Conservation (phyloP, 441 rosid genomes). For the Adansonia madagascariensis region DNA sequence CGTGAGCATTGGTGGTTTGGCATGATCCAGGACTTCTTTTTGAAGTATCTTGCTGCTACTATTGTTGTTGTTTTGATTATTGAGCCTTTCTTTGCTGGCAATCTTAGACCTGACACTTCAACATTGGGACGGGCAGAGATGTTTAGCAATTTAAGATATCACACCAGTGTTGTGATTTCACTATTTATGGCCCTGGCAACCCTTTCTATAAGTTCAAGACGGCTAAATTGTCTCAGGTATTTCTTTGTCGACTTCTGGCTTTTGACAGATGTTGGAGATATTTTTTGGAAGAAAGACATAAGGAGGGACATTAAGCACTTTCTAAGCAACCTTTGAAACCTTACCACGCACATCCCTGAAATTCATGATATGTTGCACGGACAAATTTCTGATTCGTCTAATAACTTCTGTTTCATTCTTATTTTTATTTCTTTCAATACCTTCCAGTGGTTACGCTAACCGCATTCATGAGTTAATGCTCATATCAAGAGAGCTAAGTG, state of each 20-base stretch:
- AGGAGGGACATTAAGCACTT: too few species aligned
- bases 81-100: conserved; percentile 96
- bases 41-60: conserved; percentile 98
- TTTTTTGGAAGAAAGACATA: not conserved
- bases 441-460: conserved; percentile 93
- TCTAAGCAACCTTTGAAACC: not conserved
- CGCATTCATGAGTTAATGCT: conserved; percentile 93
- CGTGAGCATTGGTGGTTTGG: conserved; percentile 99
- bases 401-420: conserved; percentile 5
- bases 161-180: conserved; percentile 92
- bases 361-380: too few species aligned
- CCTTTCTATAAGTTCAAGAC: conserved; percentile 93
- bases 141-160: conserved; percentile 99
- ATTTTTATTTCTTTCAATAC: conserved; percentile 28
- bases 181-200: conserved; percentile 95
- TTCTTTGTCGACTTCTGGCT: conserved; percentile 23
- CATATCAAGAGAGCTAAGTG: conserved; percentile 84
- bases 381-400: conserved; percentile 10
- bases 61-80: conserved; percentile 90
- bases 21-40: conserved; percentile 96
- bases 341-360: too few species aligned
- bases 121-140: conserved; percentile 96
- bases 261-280: not conserved
- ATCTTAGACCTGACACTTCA: conserved; percentile 87
- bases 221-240: conserved; percentile 96